Percentiles rank a stretch among this genome's conserved stretches.
phyloP scores from a whole-genome alignment of 2,329 filamentous ascomycete species.

The Pseudogymnoascus sp. region DNA sequence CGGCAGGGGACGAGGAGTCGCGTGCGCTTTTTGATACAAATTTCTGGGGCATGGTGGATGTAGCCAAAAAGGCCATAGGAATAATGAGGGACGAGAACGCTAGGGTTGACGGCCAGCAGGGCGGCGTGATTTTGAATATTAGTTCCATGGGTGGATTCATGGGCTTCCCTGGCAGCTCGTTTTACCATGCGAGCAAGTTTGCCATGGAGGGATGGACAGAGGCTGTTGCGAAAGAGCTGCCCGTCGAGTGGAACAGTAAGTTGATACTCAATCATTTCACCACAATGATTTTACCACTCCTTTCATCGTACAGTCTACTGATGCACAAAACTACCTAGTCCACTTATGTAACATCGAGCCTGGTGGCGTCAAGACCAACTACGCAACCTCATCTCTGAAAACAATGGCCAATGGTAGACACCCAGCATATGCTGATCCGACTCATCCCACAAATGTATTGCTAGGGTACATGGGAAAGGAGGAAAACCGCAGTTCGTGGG shows the following conservation, averaged over 20 bases:
- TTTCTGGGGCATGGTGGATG: conserved; percentile 35
- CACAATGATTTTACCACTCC: conserved; percentile 17
- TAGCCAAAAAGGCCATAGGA: conserved; percentile 32
- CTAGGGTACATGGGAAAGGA: conserved; percentile 23
- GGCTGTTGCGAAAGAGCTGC: conserved; percentile 29
- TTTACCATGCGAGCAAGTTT: conserved; percentile 36
- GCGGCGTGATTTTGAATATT: conserved; percentile 34
- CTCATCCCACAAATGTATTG: conserved; percentile 15
- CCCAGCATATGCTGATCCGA: conserved; percentile 19
- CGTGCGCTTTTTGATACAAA: conserved; percentile 34
- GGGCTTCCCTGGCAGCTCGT: conserved; percentile 30
- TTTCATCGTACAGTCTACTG: conserved; percentile 34
- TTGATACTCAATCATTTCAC: conserved; percentile 19
- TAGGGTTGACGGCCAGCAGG: conserved; percentile 25
- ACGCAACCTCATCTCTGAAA: conserved; percentile 30
- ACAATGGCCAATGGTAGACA: conserved; percentile 27
- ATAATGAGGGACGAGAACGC: conserved; percentile 26
- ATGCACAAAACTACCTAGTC: conserved; percentile 27
- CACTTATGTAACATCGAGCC: conserved; percentile 35
- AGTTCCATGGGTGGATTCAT: conserved; percentile 32
- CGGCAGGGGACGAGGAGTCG: conserved; percentile 27
- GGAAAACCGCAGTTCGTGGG: conserved; percentile 24
- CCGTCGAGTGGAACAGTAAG: conserved; percentile 31
- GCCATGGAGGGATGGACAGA: conserved; percentile 33
- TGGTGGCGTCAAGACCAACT: conserved; percentile 34